Evolutionary conservation across 805 yeast species (phyloP), one percentile per base, ranked within the genome.

Genomic region (Blastobotrys parvus): DNA sequence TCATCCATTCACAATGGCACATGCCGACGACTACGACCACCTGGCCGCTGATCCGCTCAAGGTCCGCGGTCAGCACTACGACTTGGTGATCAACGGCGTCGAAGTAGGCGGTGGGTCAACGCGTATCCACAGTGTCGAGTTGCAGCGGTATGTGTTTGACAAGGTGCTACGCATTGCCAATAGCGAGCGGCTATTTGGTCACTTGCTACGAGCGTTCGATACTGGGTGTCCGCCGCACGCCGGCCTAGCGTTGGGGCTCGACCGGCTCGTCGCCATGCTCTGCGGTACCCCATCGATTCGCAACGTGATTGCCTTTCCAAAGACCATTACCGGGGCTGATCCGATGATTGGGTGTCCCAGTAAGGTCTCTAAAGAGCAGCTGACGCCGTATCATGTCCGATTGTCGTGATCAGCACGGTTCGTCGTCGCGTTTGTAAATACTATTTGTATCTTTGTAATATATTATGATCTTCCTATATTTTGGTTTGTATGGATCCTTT

Each of bases 181-280:
- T 48, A 74, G 84, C 21, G 71, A 79, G 36, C 57, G 60, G 29
- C 65, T 87, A 6, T 92, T 92, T 66, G 94, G 95, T 0, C 99
- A 92, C 63, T 68, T 92, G 33, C 67, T 92, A 25, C 67, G 70
- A 33, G 96, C 96, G 0, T 74, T 92, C 43, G 76, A 75, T 19
- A 77, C 83, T 65, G 98, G 98, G 1, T 87, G 97, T 56, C 99
- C 99, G 1, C 99, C 99, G 1, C 99, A 92, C 64, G 96, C 97
- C 2, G 99, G 99, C 0, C 69, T 92, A 31, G 99, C 98, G 0
- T 69, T 92, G 29, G 99, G 98, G 0, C 84, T 92, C 52, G 99
- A 92, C 60, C 69, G 99, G 48, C 67, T 92, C 69, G 80, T 94
- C 54, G 92, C 98, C 0, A 87, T 90, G 90, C 59, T 90, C 25